These are phyloP conservation scores for Mesembryanthemum crystallinum DNA, from an alignment of 148 eudicot species.

Conservation along the genomic window DNA sequence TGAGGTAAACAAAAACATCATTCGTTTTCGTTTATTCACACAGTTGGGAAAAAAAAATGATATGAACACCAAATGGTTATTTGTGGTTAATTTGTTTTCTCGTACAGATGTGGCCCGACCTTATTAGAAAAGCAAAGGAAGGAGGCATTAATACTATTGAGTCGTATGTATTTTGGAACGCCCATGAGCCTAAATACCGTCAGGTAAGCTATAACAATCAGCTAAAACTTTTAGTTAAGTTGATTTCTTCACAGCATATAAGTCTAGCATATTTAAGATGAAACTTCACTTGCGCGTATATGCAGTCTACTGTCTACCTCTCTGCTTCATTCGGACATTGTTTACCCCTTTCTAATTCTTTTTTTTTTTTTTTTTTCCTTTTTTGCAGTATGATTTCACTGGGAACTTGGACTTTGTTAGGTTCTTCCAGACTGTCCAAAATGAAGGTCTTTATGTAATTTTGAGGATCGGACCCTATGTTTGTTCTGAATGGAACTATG, in stretches of 20 bases:
- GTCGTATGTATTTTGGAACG: conserved; percentile 51
- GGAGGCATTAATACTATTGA: conserved; percentile 50
- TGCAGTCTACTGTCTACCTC: no score
- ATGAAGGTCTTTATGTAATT: conserved; percentile 44
- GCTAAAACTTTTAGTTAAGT: no score
- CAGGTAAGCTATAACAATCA: conserved; percentile 30
- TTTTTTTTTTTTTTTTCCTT: background rate
- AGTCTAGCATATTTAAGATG: no score
- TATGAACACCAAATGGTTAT: no score
- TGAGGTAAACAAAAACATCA: conserved; percentile 14
- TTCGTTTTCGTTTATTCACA: background rate
- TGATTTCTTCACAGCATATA: no score
- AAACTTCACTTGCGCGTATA: no score
- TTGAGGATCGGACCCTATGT: conserved; percentile 64
- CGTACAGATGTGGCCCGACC: conserved; percentile 50
- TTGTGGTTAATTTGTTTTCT: no score
- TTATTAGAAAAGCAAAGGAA: conserved; percentile 42
- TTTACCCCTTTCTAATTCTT: no score
- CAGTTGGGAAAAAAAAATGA: no score
- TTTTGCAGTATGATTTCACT: conserved; percentile 44
- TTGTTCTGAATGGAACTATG: conserved; percentile 62
- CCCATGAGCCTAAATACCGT: conserved; percentile 41
- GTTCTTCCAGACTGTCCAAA: conserved; percentile 46
- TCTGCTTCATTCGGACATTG: no score
- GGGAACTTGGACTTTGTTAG: conserved; percentile 43